Conservation (phyloP, 805 yeast species). For the Teunomyces cretensis region DNA sequence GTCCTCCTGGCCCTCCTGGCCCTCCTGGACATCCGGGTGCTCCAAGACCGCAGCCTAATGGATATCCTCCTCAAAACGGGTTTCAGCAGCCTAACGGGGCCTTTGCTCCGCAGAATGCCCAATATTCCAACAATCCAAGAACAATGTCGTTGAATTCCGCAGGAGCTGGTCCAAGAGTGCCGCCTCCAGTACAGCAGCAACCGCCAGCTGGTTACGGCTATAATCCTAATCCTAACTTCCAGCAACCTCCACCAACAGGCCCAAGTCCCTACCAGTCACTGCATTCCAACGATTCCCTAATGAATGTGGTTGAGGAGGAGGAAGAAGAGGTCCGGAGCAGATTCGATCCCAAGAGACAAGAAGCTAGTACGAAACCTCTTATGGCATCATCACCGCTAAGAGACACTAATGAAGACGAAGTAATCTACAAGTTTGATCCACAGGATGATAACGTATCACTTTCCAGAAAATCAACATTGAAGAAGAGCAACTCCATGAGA, state of each 20-base stretch:
- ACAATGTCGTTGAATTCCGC: neutral
- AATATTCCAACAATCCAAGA: conserved; percentile 4
- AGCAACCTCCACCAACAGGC: neutral
- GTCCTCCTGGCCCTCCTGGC: conserved; percentile 8
- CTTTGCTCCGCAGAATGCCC: neutral
- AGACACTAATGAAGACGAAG: conserved; percentile 19
- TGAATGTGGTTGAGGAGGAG: conserved; percentile 36
- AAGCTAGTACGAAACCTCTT: conserved; percentile 2
- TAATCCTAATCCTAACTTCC: neutral
- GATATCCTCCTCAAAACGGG: neutral
- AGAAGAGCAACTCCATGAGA: conserved; percentile 40
- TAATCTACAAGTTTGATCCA: conserved; percentile 31
- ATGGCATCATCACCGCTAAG: conserved; percentile 1
- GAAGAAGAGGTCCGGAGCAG: conserved; percentile 21
- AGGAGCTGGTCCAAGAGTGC: neutral
- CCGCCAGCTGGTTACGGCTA: neutral
- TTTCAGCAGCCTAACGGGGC: neutral
- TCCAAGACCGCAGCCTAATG: too few species aligned
- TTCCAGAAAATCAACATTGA: conserved; percentile 39
- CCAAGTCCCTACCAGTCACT: conserved; percentile 3
- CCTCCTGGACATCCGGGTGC: too few species aligned
- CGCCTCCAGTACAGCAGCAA: conserved; percentile 2
- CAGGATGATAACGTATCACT: conserved; percentile 26
- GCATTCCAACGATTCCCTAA: conserved; percentile 30
- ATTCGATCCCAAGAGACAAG: conserved; percentile 6